Base-by-base conservation (phyloP, 1,284 basidiomycete species). In the Cystobasidium pallidum region DNA sequence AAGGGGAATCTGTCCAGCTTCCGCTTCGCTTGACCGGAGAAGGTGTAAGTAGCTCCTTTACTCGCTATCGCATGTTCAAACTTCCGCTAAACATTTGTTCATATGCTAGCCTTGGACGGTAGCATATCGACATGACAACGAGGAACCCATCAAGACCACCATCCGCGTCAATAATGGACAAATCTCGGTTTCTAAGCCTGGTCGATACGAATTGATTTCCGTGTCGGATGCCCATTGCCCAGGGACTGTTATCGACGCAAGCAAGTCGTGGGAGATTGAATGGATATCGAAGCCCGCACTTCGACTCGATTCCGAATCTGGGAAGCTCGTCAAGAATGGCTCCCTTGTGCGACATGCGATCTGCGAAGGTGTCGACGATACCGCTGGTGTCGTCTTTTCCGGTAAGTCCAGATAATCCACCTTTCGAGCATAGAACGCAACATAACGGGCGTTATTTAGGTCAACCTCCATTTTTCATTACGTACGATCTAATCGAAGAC, bases 1-100 rank as follows among this genome's bases (percentile, higher is more conserved):
- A 95, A 77, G 87, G 89, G 52, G 88, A 91, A 73, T 82, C 83
- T 51, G 89, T 88, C 0, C 86, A 83, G 28, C 84, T 94, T 7
- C 91, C 92, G 21, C 81, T 95, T 71, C 86, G 92, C 41, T 82
- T 97, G 59, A 93, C 91, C 41, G 94, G 93, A 13, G 89, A 93
- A 80, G 88, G 87, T 58, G 92, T 94, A 80, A 77, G 89, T 83
- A 0, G 30, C 57, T 3, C 11, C 3, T 19, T 11, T 15, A 11
- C 43, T 3, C 47, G n/a, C 34, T 47, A 1, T 13, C 24, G 17
- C 13, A 8, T 30, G 17, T n/a, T 24, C 41, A 36, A 58, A 10
- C 24, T 54, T n/a, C n/a, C 3, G 54, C 54, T 57, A 19, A 57
- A 13, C 1, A 30, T 2, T 1, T 21, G 19, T 34, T n/a, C 19